Evolutionary conservation across 2,329 filamentous ascomycete species (phyloP).

Genomic region (Epichloe sp.): DNA sequence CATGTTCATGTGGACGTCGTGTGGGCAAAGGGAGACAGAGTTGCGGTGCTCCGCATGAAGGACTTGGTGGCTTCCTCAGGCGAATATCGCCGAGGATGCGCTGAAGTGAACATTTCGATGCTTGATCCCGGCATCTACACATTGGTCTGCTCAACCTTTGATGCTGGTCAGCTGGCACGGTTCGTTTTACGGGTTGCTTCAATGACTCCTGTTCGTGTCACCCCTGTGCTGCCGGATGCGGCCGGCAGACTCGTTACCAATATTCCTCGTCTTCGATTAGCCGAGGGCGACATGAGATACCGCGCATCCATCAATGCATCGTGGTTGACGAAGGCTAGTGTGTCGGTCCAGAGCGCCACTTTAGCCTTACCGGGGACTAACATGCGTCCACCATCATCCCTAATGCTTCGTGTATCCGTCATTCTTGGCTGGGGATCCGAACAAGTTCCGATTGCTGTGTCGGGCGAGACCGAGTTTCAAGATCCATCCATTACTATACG

Average conservation of each 20-base stretch:
- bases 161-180: conserved; percentile 59
- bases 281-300: conserved; percentile 23
- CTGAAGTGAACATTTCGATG: conserved; percentile 47
- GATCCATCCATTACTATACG: conserved; percentile 55
- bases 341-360: conserved; percentile 18
- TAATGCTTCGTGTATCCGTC: conserved; percentile 53
- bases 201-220: conserved; percentile 40
- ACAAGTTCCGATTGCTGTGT: conserved; percentile 49
- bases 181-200: conserved; percentile 69
- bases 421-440: conserved; percentile 61
- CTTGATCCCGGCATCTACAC: conserved; percentile 69
- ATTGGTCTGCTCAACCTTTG: conserved; percentile 82
- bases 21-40: conserved; percentile 60
- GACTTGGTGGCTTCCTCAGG: conserved; percentile 74
- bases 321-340: conserved; percentile 44
- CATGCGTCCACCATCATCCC: conserved; percentile 30
- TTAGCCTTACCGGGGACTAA: conserved; percentile 13
- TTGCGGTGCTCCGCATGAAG: conserved; percentile 54
- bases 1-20: conserved; percentile 78
- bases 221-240: conserved; percentile 54
- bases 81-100: conserved; percentile 76
- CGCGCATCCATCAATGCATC: conserved; percentile 26
- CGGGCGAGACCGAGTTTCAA: conserved; percentile 60
- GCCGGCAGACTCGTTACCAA: conserved; percentile 58
- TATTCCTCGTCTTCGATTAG: conserved; percentile 43